A percentile compares a stretch with the other conserved stretches of the same genome.
Evolutionary conservation across 371 early-diverging fungal species (phyloP).

Genomic region (Circinella minor): DNA sequence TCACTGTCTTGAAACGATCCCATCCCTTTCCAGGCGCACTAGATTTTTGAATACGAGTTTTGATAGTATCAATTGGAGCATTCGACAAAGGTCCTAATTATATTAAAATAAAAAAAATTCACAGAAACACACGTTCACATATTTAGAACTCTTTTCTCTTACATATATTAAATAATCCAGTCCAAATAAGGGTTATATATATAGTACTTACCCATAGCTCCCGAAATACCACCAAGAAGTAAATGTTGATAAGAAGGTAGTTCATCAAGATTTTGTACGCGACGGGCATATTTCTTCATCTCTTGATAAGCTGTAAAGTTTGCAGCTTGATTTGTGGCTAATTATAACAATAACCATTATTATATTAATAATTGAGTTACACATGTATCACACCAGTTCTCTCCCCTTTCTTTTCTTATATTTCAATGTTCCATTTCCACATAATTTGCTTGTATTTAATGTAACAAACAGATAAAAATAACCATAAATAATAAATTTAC

Average conservation of each 20-base stretch:
- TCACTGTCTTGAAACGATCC: conserved; percentile 70
- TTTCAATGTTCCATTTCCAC: not conserved
- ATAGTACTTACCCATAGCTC: conserved; percentile 72
- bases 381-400: not conserved
- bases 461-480: not conserved
- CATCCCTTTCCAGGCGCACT: conserved; percentile 79
- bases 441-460: not conserved
- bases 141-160: too few species aligned
- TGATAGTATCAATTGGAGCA: conserved; percentile 90
- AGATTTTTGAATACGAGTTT: conserved; percentile 95
- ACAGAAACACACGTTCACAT: not conserved
- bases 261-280: conserved; percentile 77
- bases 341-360: not conserved
- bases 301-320: conserved; percentile 98
- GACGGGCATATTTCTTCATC: conserved; percentile 72
- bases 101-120: not conserved
- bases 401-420: not conserved
- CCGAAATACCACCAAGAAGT: conserved; percentile 84
- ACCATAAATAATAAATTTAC: conserved; percentile 41
- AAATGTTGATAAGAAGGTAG: conserved; percentile 87
- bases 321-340: conserved; percentile 97
- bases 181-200: too few species aligned
- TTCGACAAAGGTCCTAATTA: conserved; percentile 22
- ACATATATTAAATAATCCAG: too few species aligned
- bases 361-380: too few species aligned